Percentiles rank a stretch among this genome's conserved stretches.
These are phyloP conservation scores for Smallanthus sonchifolius DNA, from an alignment of 129 eudicot genomes.

Conservation along the genomic window DNA sequence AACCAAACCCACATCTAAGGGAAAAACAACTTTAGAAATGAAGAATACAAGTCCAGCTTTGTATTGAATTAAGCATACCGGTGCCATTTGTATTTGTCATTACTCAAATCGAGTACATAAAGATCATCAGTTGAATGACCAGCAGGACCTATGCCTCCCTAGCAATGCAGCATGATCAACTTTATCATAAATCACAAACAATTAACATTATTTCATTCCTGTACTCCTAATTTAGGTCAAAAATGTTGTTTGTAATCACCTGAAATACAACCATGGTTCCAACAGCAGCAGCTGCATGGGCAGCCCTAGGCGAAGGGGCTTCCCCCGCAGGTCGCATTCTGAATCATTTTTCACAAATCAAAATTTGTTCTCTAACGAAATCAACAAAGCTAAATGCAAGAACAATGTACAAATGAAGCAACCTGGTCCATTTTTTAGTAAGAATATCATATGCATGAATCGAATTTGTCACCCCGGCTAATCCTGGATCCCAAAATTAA, in stretches of 20 bases:
- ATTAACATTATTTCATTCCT: background rate
- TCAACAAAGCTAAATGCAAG: background rate
- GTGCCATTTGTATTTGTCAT: slow-evolving; percentile 95
- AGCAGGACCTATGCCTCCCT: slow-evolving; percentile 99
- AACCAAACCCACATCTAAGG: slow-evolving; percentile 8
- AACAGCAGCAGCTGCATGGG: slow-evolving; percentile 93
- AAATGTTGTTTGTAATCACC: slow-evolving; percentile 42
- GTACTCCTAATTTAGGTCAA: background rate
- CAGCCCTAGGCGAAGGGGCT: slow-evolving; percentile 97
- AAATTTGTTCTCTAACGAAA: background rate
- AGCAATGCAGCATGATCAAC: slow-evolving; percentile 30
- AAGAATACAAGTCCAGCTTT: background rate
- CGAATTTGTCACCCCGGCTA: slow-evolving; percentile 84
- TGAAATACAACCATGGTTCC: slow-evolving; percentile 99
- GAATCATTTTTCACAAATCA: slow-evolving; percentile 17
- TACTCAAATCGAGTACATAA: slow-evolving; percentile 83
- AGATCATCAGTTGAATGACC: slow-evolving; percentile 98
- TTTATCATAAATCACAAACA: slow-evolving; percentile 17
- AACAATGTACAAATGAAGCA: background rate
- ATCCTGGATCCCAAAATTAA: slow-evolving; percentile 43
- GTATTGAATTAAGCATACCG: slow-evolving; percentile 40
- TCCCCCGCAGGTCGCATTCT: slow-evolving; percentile 87
- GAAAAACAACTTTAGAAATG: background rate
- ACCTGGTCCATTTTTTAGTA: slow-evolving; percentile 86
- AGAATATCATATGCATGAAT: slow-evolving; percentile 83